These are phyloP conservation scores for Pelargonium myrrhifolium DNA, from an alignment of 441 rosid species.

Conservation along the genomic window DNA sequence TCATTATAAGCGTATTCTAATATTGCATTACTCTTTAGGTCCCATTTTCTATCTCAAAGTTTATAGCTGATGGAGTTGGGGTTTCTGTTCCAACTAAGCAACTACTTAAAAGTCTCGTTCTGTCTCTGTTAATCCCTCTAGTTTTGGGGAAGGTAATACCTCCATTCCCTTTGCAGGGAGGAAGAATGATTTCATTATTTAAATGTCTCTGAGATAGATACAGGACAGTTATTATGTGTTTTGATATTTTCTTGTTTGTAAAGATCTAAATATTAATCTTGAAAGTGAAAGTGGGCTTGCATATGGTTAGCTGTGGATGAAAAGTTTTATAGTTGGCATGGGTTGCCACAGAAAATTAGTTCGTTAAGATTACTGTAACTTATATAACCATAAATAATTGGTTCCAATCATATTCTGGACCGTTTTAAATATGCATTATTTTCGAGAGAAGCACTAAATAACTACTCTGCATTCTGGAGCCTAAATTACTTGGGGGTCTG, in stretches of 20 bases:
- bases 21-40: constrained; percentile 41
- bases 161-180: constrained; percentile 7
- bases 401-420: background rate
- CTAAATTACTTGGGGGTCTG: background rate
- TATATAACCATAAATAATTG: background rate
- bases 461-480: background rate
- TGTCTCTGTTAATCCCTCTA: constrained; percentile 66
- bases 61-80: constrained; percentile 78
- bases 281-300: background rate
- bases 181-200: constrained; percentile 8
- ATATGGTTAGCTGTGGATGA: background rate
- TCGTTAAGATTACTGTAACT: background rate
- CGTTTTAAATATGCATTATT: background rate
- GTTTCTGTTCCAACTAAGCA: constrained; percentile 69
- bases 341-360: background rate
- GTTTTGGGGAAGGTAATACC: constrained; percentile 74
- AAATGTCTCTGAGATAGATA: background rate
- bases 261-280: constrained; percentile 5
- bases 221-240: background rate
- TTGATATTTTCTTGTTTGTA: background rate
- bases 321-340: constrained; percentile 1
- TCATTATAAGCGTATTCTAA: constrained; percentile 6
- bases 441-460: background rate
- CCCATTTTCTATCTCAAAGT: constrained; percentile 79
- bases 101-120: constrained; percentile 67